Evolutionary conservation across 2,329 filamentous ascomycete genomes (phyloP).

Genomic region (Penicillium sp.): DNA sequence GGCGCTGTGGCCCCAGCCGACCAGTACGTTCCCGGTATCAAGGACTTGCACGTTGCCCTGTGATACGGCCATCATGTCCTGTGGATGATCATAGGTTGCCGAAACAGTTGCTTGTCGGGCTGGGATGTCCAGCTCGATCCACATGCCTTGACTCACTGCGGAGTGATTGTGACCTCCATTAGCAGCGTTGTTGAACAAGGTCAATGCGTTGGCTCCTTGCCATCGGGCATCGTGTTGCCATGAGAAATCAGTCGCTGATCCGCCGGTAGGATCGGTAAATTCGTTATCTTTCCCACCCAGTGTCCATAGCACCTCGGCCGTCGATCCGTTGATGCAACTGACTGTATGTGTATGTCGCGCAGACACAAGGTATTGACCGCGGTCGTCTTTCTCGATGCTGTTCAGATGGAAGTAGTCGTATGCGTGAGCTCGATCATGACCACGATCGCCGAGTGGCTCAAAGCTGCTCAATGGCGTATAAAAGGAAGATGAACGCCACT

Average conservation of each 20-base stretch:
- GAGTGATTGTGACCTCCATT: conserved; percentile 12
- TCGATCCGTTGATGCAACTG: conserved; percentile 37
- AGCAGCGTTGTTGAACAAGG: conserved; percentile 26
- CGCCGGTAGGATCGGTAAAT: conserved; percentile 23
- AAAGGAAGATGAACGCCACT: conserved; percentile 44
- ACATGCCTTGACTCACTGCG: conserved; percentile 15
- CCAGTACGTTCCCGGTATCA: conserved; percentile 41
- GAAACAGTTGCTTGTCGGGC: conserved; percentile 8
- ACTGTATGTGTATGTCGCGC: conserved; percentile 37
- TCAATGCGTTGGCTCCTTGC: conserved; percentile 20
- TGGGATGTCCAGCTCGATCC: conserved; percentile 14
- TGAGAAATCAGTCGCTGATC: conserved; percentile 19
- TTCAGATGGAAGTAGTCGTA: conserved; percentile 55
- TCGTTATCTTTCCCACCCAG: conserved; percentile 27
- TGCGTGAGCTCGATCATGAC: conserved; percentile 20
- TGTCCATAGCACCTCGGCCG: conserved; percentile 25
- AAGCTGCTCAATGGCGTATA: conserved; percentile 25
- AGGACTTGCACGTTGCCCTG: conserved; percentile 22
- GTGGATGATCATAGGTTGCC: conserved; percentile 16
- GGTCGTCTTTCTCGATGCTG: conserved; percentile 46
- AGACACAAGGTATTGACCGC: conserved; percentile 42
- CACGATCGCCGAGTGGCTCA: conserved; percentile 12
- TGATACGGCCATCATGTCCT: conserved; percentile 15
- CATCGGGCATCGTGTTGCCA: conserved; percentile 32
- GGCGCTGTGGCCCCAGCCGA: conserved; percentile 49